phyloP scores from a whole-genome alignment of 192 early-diverging fungal genomes.

The Backusella australiensis region DNA sequence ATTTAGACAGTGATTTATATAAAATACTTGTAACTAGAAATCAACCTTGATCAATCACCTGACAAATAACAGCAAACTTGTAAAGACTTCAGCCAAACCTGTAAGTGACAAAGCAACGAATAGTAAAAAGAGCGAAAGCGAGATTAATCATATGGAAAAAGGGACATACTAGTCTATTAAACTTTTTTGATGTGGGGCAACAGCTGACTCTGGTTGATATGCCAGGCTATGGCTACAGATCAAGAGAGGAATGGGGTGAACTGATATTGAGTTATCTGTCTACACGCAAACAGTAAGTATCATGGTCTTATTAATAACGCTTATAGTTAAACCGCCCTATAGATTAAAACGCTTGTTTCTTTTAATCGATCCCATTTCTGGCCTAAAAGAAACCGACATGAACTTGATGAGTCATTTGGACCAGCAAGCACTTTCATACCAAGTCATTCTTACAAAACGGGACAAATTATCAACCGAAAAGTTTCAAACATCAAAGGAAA shows the following conservation, averaged over 20 bases:
- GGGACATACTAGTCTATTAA: slow-evolving; percentile 54
- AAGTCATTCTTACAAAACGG: slow-evolving; percentile 50
- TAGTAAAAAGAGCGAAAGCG: not conserved
- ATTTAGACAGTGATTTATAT: no score
- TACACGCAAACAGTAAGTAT: slow-evolving; percentile 39
- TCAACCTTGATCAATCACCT: slow-evolving; percentile 53
- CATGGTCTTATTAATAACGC: not conserved
- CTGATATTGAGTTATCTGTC: slow-evolving; percentile 45
- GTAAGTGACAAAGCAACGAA: slow-evolving; percentile 30
- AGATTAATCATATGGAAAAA: not conserved
- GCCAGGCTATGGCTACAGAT: slow-evolving; percentile 56
- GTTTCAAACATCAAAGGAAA: slow-evolving; percentile 33
- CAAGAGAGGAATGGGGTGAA: slow-evolving; percentile 52
- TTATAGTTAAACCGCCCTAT: not conserved
- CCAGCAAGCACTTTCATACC: slow-evolving; percentile 40
- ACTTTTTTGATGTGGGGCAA: slow-evolving; percentile 50
- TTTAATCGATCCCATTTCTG: slow-evolving; percentile 43
- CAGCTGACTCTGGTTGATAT: slow-evolving; percentile 50
- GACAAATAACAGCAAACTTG: slow-evolving; percentile 44
- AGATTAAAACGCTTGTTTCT: slow-evolving; percentile 48
- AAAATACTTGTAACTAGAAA: slow-evolving; percentile 31
- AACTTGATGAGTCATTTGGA: slow-evolving; percentile 45
- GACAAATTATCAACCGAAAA: slow-evolving; percentile 39
- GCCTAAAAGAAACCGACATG: slow-evolving; percentile 45
- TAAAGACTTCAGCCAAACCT: slow-evolving; percentile 53